Conservation (phyloP, 2,329 filamentous ascomycete genomes). For the Scolecobasidium constrictum region DNA sequence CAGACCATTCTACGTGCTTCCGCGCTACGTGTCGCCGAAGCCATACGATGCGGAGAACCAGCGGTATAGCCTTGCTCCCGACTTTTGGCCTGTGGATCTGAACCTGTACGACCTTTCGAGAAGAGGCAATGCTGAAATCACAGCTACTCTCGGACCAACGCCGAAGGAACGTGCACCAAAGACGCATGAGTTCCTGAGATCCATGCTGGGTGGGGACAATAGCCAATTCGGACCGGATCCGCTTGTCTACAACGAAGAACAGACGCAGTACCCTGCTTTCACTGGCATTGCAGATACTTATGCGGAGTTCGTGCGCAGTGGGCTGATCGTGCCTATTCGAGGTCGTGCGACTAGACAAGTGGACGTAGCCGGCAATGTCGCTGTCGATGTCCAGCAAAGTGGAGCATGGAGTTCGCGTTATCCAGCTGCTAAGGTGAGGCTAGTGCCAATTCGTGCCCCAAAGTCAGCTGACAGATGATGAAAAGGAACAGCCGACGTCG, state of each 20-base stretch:
- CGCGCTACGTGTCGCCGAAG: conserved; percentile 34
- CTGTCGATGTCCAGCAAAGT: neutral
- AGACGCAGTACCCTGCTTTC: conserved; percentile 46
- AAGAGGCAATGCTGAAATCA: conserved; percentile 45
- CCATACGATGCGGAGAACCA: conserved; percentile 45
- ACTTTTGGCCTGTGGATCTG: neutral
- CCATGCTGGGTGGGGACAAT: conserved; percentile 35
- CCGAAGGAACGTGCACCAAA: conserved; percentile 44
- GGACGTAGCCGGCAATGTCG: neutral
- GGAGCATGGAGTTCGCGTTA: neutral
- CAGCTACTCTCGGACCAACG: conserved; percentile 55
- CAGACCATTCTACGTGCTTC: conserved; percentile 62
- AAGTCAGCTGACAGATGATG: no score
- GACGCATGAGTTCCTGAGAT: conserved; percentile 38
- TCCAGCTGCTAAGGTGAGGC: neutral
- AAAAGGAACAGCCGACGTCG: no score
- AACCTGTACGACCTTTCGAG: conserved; percentile 29
- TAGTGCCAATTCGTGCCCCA: no score
- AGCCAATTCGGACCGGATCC: conserved; percentile 23
- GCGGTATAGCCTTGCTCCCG: neutral
- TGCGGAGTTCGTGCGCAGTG: conserved; percentile 59
- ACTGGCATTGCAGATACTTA: conserved; percentile 64
- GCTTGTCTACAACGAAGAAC: conserved; percentile 28
- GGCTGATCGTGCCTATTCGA: conserved; percentile 30
- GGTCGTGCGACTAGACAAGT: conserved; percentile 23